Evolutionary conservation across 495 filamentous ascomycete genomes (phyloP).

Genomic region (Chlorociboria aeruginascens): DNA sequence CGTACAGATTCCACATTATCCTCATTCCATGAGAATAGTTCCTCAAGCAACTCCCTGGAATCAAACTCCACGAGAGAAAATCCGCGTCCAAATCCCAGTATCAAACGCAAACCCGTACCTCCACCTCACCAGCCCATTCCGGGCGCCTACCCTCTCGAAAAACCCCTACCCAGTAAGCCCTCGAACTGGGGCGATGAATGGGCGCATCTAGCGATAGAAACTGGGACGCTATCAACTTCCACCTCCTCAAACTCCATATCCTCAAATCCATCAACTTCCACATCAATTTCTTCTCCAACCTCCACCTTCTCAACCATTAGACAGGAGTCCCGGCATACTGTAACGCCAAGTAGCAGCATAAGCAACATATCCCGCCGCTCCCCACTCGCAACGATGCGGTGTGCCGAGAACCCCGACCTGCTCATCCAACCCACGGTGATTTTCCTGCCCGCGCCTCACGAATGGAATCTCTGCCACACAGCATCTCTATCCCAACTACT

Average conservation of each 20-base stretch:
- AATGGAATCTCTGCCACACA: slow-evolving; percentile 10
- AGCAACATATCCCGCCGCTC: slow-evolving; percentile 7
- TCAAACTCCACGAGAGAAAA: background rate
- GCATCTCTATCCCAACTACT: slow-evolving; percentile 6
- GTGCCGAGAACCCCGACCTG: slow-evolving; percentile 9
- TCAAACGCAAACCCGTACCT: slow-evolving; percentile 1
- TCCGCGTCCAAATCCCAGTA: background rate
- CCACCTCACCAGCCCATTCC: background rate
- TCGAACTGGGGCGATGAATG: slow-evolving; percentile 10
- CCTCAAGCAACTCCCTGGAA: background rate
- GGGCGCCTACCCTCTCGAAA: background rate
- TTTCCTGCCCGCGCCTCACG: slow-evolving; percentile 11
- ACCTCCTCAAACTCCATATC: background rate
- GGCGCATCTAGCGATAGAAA: slow-evolving; percentile 4
- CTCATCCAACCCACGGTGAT: slow-evolving; percentile 3
- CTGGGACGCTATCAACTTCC: background rate
- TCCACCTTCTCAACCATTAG: slow-evolving; percentile 1
- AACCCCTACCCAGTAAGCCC: background rate
- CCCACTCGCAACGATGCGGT: slow-evolving; percentile 14
- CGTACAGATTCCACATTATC: slow-evolving; percentile 1
- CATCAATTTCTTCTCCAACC: background rate
- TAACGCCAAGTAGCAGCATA: slow-evolving; percentile 17
- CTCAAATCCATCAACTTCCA: background rate
- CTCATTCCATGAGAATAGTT: slow-evolving; percentile 1
- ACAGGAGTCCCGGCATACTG: background rate